Conservation (phyloP, 106 monocot species). For the Triglochin maritima region DNA sequence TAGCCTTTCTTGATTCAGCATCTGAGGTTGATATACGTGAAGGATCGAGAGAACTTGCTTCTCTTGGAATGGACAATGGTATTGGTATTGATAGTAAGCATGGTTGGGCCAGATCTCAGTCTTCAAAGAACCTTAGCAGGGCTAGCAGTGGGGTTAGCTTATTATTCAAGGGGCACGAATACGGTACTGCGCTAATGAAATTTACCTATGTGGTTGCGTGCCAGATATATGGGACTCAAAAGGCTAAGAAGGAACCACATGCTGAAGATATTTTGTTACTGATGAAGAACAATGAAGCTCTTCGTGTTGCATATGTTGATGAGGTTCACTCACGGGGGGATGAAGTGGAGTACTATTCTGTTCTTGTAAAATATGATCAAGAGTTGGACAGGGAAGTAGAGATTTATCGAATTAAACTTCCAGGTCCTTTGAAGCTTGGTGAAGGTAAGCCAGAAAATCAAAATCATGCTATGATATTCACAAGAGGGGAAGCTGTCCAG, state of each 20-base stretch:
- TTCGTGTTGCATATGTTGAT: constrained; percentile 21
- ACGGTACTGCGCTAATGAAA: constrained; percentile 24
- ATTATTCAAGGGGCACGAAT: constrained; percentile 11
- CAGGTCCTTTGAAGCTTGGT: constrained; percentile 24
- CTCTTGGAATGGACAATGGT: background rate
- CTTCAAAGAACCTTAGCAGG: constrained; percentile 4
- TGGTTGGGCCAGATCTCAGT: background rate
- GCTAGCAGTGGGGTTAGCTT: constrained; percentile 4
- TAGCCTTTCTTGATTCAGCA: constrained; percentile 20
- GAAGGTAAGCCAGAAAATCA: constrained; percentile 29
- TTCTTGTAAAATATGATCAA: constrained; percentile 26
- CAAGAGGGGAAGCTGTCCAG: constrained; percentile 20
- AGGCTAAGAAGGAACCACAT: constrained; percentile 19
- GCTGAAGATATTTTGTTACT: constrained; percentile 20
- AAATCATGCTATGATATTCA: constrained; percentile 28
- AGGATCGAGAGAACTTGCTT: constrained; percentile 10
- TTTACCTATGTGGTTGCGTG: constrained; percentile 22
- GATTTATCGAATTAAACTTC: constrained; percentile 18
- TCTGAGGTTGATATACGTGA: constrained; percentile 17
- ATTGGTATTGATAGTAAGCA: background rate
- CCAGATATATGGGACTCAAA: constrained; percentile 24
- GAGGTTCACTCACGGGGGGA: constrained; percentile 9
- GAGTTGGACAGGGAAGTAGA: constrained; percentile 18
- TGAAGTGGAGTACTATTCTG: constrained; percentile 19
- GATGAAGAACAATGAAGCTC: constrained; percentile 23